Evolutionary conservation across 768 basidiomycete genomes (phyloP), one percentile per base, ranked within the genome.

Genomic region (Psilocybe sp.): DNA sequence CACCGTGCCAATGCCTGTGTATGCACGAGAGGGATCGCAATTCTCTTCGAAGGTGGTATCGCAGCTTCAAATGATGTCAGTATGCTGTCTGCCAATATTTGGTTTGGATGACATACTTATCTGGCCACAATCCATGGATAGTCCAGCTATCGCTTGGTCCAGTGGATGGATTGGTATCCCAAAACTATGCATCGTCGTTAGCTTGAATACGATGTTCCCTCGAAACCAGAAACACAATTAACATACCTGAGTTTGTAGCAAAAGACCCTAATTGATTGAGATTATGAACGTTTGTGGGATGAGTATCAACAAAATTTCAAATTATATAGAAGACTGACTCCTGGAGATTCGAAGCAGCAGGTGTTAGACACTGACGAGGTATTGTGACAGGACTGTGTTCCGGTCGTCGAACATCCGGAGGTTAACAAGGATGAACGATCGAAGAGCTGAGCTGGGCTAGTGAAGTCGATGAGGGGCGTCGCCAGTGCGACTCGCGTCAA

Each of bases 91-190:
- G 20, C 14, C 49, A 10, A 50, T 15, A 3, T 19, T 16, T 37
- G 4, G 2, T 46, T n/a, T 11, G 37, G 28, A n/a, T n/a, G 40
- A 65, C 75, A 44, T 54, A 82, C 81, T 80, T 65, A 57, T 84
- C 85, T 3, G 82, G 81, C 85, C 85, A 87, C 76, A 41, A 50
- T 82, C 87, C 85, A 47, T 87, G 87, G 50, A 88, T 82, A 1
- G 85, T 89, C 86, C 87, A 89, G 58, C 81, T 83, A 57, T 85
- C 56, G 9, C 61, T 63, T 5, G 87, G 87, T 10, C 87, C 86
- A 15, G 79, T 81, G 3, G 76, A 63, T 0, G 84, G 80, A 41
- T 80, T 58, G 2, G 81, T 84, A 53, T 89, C 85, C 86, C 87
- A 89, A 66, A 89, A 86, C 81, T 86, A 63, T 16, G 36, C 14